phyloP scores from a whole-genome alignment of 495 filamentous ascomycete species.

The Aspergillus bridgeri region DNA sequence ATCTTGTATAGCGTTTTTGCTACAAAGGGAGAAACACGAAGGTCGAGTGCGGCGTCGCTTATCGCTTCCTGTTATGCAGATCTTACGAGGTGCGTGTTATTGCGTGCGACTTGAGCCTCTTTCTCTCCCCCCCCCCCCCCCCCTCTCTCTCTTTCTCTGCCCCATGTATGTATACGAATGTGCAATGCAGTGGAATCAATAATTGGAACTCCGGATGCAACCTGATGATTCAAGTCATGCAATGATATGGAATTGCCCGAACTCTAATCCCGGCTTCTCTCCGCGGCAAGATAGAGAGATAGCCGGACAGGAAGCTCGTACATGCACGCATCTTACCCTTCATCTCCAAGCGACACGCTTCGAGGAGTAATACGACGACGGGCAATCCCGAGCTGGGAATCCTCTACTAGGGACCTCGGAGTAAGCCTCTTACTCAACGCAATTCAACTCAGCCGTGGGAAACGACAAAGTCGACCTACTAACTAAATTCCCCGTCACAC shows the following conservation, averaged over 20 bases:
- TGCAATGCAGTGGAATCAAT: not conserved
- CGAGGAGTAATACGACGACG: not conserved
- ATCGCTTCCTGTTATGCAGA: not conserved
- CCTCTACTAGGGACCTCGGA: too few species aligned
- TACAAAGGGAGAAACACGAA: not conserved
- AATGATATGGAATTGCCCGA: not conserved
- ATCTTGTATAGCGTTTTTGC: not conserved
- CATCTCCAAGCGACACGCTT: not conserved
- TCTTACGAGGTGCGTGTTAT: not conserved
- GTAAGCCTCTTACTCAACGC: too few species aligned
- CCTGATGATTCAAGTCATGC: not conserved
- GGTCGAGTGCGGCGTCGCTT: not conserved
- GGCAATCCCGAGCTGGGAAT: not conserved
- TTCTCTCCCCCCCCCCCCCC: too few species aligned
- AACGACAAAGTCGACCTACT: too few species aligned
- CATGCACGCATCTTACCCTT: too few species aligned
- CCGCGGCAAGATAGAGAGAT: not conserved
- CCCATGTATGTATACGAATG: not conserved
- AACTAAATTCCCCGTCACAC: too few species aligned
- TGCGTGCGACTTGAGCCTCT: not conserved
- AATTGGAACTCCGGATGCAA: not conserved
- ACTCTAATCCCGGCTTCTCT: not conserved
- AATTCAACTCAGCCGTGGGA: too few species aligned
- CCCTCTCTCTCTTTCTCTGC: too few species aligned
- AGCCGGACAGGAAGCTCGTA: too few species aligned